These are phyloP conservation scores for Deakozyma indianensis DNA, from an alignment of 805 yeast genomes.

Conservation along the genomic window DNA sequence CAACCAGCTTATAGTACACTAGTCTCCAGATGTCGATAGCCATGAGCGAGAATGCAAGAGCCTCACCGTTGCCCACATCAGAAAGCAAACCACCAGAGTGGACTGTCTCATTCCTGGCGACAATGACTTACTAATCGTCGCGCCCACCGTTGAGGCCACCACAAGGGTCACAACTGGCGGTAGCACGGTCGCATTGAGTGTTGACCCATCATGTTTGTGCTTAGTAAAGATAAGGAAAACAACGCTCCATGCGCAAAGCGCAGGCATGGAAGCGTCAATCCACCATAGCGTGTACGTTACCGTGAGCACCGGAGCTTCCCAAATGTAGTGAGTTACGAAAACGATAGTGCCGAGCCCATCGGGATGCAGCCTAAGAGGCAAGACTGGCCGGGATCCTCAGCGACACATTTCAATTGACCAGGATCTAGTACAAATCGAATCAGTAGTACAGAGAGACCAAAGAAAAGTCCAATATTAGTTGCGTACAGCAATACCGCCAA, in stretches of 20 bases:
- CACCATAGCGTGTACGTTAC: constrained; percentile 60
- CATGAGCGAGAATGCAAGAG: constrained; percentile 40
- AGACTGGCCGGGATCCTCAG: constrained; percentile 32
- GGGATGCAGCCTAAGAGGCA: constrained; percentile 66
- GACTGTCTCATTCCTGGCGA: constrained; percentile 34
- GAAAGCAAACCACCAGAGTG: constrained; percentile 38
- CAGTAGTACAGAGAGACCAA: constrained; percentile 29
- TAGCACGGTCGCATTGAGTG: constrained; percentile 42
- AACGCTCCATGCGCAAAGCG: constrained; percentile 18
- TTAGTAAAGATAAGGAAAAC: constrained; percentile 35
- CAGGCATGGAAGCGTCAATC: constrained; percentile 40
- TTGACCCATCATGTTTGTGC: constrained; percentile 21
- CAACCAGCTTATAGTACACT: constrained; percentile 39
- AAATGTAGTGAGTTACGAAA: constrained; percentile 17
- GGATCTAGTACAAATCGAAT: constrained; percentile 28
- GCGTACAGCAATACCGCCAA: constrained; percentile 53
- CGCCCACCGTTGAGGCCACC: constrained; percentile 61
- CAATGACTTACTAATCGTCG: constrained; percentile 31
- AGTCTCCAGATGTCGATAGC: constrained; percentile 48
- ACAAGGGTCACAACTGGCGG: constrained; percentile 68
- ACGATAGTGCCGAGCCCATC: constrained; percentile 64
- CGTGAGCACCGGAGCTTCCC: constrained; percentile 29
- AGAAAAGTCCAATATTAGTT: constrained; percentile 31
- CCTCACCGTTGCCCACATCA: constrained; percentile 59
- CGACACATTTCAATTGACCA: constrained; percentile 17